A percentile compares a stretch with the other conserved stretches of the same genome.
phyloP scores from a whole-genome alignment of 2,329 filamentous ascomycete species.

The Colletotrichum agaves region DNA sequence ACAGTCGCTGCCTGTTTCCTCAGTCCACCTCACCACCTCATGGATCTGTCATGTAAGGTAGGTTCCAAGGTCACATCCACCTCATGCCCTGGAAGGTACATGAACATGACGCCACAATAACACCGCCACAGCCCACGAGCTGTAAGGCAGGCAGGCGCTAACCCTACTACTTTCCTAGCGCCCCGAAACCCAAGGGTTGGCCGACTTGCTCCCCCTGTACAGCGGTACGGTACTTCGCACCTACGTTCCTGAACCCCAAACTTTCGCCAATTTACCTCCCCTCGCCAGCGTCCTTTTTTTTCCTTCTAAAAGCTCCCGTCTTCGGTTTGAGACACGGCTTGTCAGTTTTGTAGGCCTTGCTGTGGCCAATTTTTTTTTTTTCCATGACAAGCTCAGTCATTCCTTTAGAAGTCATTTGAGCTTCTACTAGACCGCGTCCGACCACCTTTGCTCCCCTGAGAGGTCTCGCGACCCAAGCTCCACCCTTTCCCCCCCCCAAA shows the following conservation, averaged over 20 bases:
- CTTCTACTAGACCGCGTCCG: slow-evolving; percentile 32
- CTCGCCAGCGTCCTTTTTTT: slow-evolving; percentile 31
- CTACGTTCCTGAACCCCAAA: slow-evolving; percentile 38
- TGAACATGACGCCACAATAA: background rate
- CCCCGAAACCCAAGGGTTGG: slow-evolving; percentile 38
- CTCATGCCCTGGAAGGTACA: too few relatives aligned
- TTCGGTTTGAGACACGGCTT: slow-evolving; percentile 35
- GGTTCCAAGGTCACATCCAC: too few relatives aligned
- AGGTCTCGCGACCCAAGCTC: slow-evolving; percentile 39
- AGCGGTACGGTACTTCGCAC: slow-evolving; percentile 37
- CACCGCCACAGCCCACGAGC: slow-evolving; percentile 33
- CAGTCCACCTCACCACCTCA: background rate
- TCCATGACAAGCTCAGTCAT: slow-evolving; percentile 40
- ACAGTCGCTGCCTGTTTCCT: background rate
- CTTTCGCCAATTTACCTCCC: slow-evolving; percentile 37
- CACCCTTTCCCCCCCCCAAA: slow-evolving; percentile 27
- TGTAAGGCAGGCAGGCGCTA: slow-evolving; percentile 29
- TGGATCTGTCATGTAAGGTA: background rate
- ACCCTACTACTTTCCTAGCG: slow-evolving; percentile 35
- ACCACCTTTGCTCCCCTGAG: slow-evolving; percentile 33
- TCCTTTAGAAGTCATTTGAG: slow-evolving; percentile 37
- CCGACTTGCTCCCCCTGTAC: slow-evolving; percentile 37
- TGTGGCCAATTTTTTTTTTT: slow-evolving; percentile 32
- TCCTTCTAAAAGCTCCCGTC: slow-evolving; percentile 25
- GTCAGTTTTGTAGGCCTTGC: slow-evolving; percentile 36